Evolutionary conservation across 441 rosid species (phyloP), one percentile per base, ranked within the genome.

Genomic region (Populus hybrid): DNA sequence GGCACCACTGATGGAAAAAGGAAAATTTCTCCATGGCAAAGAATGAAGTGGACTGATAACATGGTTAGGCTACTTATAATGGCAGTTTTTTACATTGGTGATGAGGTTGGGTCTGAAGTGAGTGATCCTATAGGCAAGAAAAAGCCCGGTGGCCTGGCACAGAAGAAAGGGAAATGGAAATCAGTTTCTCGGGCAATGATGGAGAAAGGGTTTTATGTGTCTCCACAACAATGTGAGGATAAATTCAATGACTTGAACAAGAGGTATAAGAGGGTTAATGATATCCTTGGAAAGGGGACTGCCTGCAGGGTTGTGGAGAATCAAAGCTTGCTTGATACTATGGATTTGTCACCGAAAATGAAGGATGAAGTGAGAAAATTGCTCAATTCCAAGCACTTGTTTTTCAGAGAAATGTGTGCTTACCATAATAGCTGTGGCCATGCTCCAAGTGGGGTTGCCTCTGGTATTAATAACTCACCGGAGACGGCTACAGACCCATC

Each of bases 101-200:
- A 94, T 75, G 99, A 96, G 75, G 91, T 81, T 70, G 97, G 94
- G 2, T 64, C 88, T 1, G 97, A 93, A 73, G 82, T 78, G 26
- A 79, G 50, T 63, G 95, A 92, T 50, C 81, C 80, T 1, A 72
- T 78, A 12, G 91, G 87, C 10, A 94, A 93, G 87, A 90, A 86
- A 78, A 90, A 90, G 78, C 71, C 76, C 2, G 92, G 89, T 21
- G 92, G 83, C n/a, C 80, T 91, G 84, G 74, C 93, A 28, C 99
- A 94, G 85, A 95, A 94, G 94, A 96, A 96, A 82, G 98, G 99
- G 70, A 96, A 96, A 69, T 96, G 99, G 99, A 96, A 94, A 73
- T 91, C 99, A 0, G 98, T 96, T 34, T 96, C 99, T 0, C 86
- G 88, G 81, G 98, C 98, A 6, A 91, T 96, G 98, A 86, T 95